Conservation (phyloP, 2,329 filamentous ascomycete genomes). For the Aspergillus persii region DNA sequence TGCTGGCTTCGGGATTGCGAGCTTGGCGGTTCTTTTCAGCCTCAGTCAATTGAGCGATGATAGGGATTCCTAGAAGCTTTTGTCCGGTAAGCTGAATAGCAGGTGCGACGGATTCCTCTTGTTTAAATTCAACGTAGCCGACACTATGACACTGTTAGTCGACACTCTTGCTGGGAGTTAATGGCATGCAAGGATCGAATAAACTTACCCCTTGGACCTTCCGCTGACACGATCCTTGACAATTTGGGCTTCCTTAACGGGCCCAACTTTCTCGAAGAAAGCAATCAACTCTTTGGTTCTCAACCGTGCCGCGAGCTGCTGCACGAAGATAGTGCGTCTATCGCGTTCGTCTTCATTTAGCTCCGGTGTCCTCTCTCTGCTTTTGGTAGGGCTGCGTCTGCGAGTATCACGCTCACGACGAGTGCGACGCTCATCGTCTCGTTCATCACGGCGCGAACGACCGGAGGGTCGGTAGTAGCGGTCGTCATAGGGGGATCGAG, state of each 20-base stretch:
- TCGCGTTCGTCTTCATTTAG: constrained; percentile 95
- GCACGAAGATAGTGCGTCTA: constrained; percentile 94
- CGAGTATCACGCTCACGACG: constrained; percentile 52
- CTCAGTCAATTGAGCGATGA: constrained; percentile 97
- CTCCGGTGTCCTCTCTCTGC: constrained; percentile 56
- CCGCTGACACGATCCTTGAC: constrained; percentile 97
- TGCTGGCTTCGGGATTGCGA: constrained; percentile 70
- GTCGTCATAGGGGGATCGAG: constrained; percentile 67
- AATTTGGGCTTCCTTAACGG: constrained; percentile 96
- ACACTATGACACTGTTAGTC: constrained; percentile 60
- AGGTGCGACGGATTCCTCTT: constrained; percentile 87
- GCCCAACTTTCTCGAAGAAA: constrained; percentile 93
- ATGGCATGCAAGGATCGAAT: too few relatives aligned
- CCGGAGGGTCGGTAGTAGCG: constrained; percentile 53
- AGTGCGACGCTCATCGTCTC: constrained; percentile 46
- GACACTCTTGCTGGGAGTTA: neutral
- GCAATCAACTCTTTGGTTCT: constrained; percentile 87
- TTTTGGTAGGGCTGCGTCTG: constrained; percentile 44
- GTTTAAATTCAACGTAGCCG: constrained; percentile 98
- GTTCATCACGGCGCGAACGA: constrained; percentile 50
- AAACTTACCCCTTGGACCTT: constrained; percentile 87
- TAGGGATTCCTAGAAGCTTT: constrained; percentile 96
- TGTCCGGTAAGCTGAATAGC: constrained; percentile 98
- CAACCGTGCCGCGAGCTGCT: constrained; percentile 92
- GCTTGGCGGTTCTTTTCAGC: constrained; percentile 99